Percentiles rank a stretch among this genome's conserved stretches.
Evolutionary conservation across 805 yeast species (phyloP).

Genomic region (Clavispora carvajalis): DNA sequence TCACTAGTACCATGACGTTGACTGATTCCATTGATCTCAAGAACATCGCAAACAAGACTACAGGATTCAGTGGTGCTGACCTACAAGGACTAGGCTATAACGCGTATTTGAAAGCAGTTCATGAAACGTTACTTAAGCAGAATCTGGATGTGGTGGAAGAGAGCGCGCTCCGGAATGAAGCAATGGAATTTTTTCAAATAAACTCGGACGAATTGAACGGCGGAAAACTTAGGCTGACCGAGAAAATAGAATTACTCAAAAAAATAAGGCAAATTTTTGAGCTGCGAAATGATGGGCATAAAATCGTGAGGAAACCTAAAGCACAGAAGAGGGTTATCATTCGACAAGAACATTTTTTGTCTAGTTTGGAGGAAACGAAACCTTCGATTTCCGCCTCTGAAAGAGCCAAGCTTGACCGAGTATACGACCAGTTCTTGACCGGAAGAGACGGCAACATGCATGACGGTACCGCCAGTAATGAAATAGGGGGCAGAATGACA

Average conservation of each 20-base stretch:
- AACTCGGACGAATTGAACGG: constrained; percentile 26
- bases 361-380: constrained; percentile 70
- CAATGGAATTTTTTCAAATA: constrained; percentile 41
- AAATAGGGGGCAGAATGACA: constrained; percentile 81
- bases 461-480: constrained; percentile 71
- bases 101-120: constrained; percentile 84
- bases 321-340: constrained; percentile 37
- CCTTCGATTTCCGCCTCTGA: constrained; percentile 85
- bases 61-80: constrained; percentile 92
- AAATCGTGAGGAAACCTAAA: not conserved
- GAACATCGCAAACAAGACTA: constrained; percentile 52
- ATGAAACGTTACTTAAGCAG: constrained; percentile 49
- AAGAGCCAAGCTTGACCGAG: constrained; percentile 49
- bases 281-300: constrained; percentile 3
- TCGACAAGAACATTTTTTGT: constrained; percentile 47
- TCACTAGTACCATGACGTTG: constrained; percentile 58
- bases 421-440: constrained; percentile 68
- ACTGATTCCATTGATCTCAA: constrained; percentile 45
- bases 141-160: constrained; percentile 28
- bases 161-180: constrained; percentile 6
- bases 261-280: constrained; percentile 39
- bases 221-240: constrained; percentile 30
- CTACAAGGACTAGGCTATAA: constrained; percentile 88
- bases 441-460: constrained; percentile 88
- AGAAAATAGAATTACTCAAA: constrained; percentile 34